Conservation (phyloP, 2,329 filamentous ascomycete genomes). For the Pseudofabraea citricarpa region DNA sequence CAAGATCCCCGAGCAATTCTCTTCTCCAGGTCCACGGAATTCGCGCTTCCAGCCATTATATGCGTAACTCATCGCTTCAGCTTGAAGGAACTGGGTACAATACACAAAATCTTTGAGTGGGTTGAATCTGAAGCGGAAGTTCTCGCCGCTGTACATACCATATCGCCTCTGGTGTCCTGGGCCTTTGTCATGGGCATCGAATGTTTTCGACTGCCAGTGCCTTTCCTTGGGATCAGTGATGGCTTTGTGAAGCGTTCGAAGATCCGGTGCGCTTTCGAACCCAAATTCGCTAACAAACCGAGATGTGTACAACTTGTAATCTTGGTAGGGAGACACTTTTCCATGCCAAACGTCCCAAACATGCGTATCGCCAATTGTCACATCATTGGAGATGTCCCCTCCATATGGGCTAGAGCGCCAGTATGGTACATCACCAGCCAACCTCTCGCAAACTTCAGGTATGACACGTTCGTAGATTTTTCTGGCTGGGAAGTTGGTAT, state of each 20-base stretch:
- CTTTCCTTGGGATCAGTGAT: conserved; percentile 41
- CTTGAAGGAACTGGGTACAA: conserved; percentile 21
- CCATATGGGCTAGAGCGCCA: conserved; percentile 83
- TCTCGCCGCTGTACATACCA: conserved; percentile 28
- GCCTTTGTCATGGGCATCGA: conserved; percentile 52
- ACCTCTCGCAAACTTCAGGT: conserved; percentile 62
- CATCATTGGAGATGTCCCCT: conserved; percentile 60
- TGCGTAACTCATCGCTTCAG: conserved; percentile 25
- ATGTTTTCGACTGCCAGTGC: conserved; percentile 45
- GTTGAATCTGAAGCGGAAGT: conserved; percentile 23
- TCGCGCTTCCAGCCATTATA: conserved; percentile 23
- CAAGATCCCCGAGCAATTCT: conserved; percentile 54
- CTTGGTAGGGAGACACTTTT: conserved; percentile 48
- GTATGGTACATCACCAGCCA: conserved; percentile 68
- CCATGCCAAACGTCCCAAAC: conserved; percentile 54
- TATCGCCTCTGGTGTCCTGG: conserved; percentile 48
- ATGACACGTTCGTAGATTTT: conserved; percentile 55
- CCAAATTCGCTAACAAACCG: conserved; percentile 52
- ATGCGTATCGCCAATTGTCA: conserved; percentile 48
- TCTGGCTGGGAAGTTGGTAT: conserved; percentile 22
- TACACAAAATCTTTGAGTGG: conserved; percentile 23
- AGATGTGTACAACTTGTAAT: conserved; percentile 40
- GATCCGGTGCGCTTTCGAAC: conserved; percentile 44
- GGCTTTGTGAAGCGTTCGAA: conserved; percentile 42
- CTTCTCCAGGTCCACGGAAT: conserved; percentile 16